Evolutionary conservation across 257 asterid species (phyloP).

Genomic region (Fraxinus excelsior): DNA sequence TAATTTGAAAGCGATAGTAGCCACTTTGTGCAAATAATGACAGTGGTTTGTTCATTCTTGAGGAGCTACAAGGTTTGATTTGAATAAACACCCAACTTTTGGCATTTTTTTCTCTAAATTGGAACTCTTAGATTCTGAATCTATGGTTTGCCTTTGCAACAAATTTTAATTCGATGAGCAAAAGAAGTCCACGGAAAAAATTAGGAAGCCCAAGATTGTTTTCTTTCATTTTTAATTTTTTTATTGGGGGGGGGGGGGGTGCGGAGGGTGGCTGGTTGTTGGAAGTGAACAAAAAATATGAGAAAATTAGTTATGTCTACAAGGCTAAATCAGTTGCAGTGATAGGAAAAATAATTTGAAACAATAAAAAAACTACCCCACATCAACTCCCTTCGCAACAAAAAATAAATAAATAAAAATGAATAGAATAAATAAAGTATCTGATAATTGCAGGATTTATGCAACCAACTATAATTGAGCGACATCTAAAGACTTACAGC

Average conservation of each 20-base stretch:
- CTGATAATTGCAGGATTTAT: not conserved
- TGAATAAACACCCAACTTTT: constrained; percentile 9
- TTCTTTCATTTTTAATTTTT: too few species aligned
- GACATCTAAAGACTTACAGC: constrained; percentile 51
- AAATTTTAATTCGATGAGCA: not conserved
- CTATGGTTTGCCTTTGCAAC: not conserved
- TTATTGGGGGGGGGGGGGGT: too few species aligned
- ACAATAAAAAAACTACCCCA: not conserved
- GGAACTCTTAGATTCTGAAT: not conserved
- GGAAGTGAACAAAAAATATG: too few species aligned
- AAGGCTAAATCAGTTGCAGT: too few species aligned
- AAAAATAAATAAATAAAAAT: too few species aligned
- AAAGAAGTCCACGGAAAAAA: not conserved
- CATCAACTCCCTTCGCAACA: not conserved
- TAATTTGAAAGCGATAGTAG: not conserved
- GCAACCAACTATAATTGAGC: constrained; percentile 6
- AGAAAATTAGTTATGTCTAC: too few species aligned
- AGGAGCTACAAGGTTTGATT: not conserved
- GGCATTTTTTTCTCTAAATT: not conserved
- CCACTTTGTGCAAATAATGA: not conserved
- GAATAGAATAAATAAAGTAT: too few species aligned
- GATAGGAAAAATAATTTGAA: not conserved
- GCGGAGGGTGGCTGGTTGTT: too few species aligned
- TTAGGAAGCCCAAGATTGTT: not conserved
- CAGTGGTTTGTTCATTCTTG: not conserved